These are phyloP conservation scores for Ceratorhiza oryzae-sativae DNA, from an alignment of 1,284 basidiomycete genomes.

Conservation along the genomic window DNA sequence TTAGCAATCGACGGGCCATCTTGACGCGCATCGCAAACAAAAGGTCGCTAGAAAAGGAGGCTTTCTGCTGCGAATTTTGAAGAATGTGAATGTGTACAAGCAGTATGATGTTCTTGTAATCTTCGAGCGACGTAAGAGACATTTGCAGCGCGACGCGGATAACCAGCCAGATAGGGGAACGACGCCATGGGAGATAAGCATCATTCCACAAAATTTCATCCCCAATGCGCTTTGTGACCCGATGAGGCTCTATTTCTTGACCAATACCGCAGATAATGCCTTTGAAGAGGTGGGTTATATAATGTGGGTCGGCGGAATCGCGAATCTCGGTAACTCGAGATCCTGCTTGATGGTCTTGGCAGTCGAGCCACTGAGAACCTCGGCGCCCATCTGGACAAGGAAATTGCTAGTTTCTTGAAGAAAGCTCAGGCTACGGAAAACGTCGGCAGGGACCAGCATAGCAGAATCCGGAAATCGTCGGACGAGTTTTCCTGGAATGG, in stretches of 20 bases:
- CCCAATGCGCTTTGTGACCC: constrained; percentile 48
- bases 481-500: constrained; percentile 51
- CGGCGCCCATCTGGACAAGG: constrained; percentile 50
- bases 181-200: constrained; percentile 55
- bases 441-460: constrained; percentile 4
- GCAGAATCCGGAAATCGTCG: constrained; percentile 51
- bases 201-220: constrained; percentile 51
- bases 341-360: constrained; percentile 43
- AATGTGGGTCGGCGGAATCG: constrained; percentile 53
- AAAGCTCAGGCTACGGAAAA: constrained; percentile 48
- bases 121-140: constrained; percentile 45
- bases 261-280: constrained; percentile 54
- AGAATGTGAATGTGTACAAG: constrained; percentile 53
- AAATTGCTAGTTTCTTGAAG: constrained; percentile 49
- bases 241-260: constrained; percentile 46
- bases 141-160: constrained; percentile 52
- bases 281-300: constrained; percentile 55
- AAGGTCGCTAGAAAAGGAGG: constrained; percentile 48
- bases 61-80: background rate
- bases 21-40: constrained; percentile 52
- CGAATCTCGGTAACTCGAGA: constrained; percentile 45
- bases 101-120: constrained; percentile 59
- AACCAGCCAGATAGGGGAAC: constrained; percentile 56
- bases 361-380: constrained; percentile 40
- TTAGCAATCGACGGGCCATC: constrained; percentile 51